Conservation (phyloP, 352 stramenopile genomes). For the Phytophthora pini region DNA sequence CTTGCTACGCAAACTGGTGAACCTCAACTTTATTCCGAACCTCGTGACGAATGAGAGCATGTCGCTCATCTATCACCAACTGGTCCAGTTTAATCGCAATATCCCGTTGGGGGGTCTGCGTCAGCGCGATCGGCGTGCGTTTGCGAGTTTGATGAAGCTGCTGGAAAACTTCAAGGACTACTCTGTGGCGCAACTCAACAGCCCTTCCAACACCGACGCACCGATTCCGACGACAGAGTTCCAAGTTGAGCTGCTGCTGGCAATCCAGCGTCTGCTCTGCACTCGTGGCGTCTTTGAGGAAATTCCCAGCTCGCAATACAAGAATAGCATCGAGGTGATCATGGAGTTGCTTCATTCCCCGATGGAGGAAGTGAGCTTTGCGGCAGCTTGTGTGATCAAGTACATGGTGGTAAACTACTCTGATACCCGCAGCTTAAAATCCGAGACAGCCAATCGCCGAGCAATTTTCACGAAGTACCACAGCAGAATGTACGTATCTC, state of each 20-base stretch:
- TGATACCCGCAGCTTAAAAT: conserved; percentile 86
- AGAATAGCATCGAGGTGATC: conserved; percentile 84
- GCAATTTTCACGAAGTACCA: conserved; percentile 89
- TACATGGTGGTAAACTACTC: conserved; percentile 93
- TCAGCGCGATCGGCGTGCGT: conserved; percentile 77
- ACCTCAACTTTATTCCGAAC: conserved; percentile 81
- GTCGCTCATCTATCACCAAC: conserved; percentile 72
- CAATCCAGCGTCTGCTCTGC: conserved; percentile 83
- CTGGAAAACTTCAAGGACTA: conserved; percentile 89
- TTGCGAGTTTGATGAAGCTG: conserved; percentile 85
- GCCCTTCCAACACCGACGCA: conserved; percentile 80
- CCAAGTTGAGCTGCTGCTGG: conserved; percentile 79
- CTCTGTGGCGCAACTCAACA: conserved; percentile 81
- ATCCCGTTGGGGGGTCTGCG: conserved; percentile 74
- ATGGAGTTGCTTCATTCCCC: conserved; percentile 89
- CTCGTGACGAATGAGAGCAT: conserved; percentile 82
- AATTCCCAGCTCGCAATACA: conserved; percentile 87
- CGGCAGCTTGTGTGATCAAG: conserved; percentile 83
- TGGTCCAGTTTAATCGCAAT: conserved; percentile 91
- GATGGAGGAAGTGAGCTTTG: conserved; percentile 87
- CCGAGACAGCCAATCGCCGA: conserved; percentile 82
- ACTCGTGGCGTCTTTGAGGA: conserved; percentile 88
- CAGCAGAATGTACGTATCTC: conserved; percentile 80
- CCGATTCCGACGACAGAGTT: conserved; percentile 84
- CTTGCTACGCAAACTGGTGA: conserved; percentile 82